Base-by-base conservation (phyloP, 441 rosid species). In the Erysimum cheiri region DNA sequence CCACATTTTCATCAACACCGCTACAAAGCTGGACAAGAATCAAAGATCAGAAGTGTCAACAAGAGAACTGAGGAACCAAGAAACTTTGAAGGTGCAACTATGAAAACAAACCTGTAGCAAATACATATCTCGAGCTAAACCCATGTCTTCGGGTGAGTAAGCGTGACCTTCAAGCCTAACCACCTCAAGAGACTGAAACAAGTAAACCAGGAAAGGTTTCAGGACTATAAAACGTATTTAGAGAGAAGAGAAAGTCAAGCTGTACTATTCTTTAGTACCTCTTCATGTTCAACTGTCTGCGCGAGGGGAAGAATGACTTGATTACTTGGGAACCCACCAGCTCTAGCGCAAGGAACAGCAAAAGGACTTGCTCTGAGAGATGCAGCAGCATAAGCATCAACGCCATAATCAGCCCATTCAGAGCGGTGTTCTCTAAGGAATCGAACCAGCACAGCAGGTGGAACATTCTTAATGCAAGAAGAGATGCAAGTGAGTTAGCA, bases 341-440 rank as follows among this genome's bases (percentile, higher is more conserved):
- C 86, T 64, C 96, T 83, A 48, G 84, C 83, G 8, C 88, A 89
- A 13, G 98, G 98, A 70, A 87, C 85, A 35, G 88, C 84, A 50
- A 84, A 93, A 10, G 96, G 90, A 76, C 84, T 90, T 29, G 94
- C 82, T 71, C 88, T 87, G 39, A 93, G 92, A 37, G 92, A 93
- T 17, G 90, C 84, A 8, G 94, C 89, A 60, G 98, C 87, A 76
- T 90, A 92, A 3, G 87, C 82, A 82, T 92, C 97, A 49, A 92
- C 89, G 11, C 92, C 98, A 63, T 88, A 88, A 80, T 93, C 97
- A 53, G 98, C 97, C 98, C 98, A 93, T 70, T 93, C 97, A 0
- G 98, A 90, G 4, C 98, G 97, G 75, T 93, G 98, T 66, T 93
- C 98, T 77, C 98, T 85, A 64, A 93, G 79, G 80, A 93, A 93